Base-by-base conservation (phyloP, 1,139 yeast genomes). In the Kurtzmaniella quercitrusa region DNA sequence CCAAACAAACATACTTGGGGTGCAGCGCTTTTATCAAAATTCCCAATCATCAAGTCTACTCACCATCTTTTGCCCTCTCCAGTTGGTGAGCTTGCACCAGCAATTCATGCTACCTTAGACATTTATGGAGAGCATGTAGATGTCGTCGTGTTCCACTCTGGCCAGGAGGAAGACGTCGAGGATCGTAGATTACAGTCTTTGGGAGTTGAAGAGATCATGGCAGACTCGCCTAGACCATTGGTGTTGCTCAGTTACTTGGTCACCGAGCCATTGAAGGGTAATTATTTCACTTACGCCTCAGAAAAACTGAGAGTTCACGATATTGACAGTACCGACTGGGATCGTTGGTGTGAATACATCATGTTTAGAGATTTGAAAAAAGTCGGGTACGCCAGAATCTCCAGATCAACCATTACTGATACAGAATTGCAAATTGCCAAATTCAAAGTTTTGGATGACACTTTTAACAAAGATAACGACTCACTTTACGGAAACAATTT, bases 1-100 rank as follows among this genome's bases (percentile, higher is more conserved):
- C 97, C 98, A 45, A 88, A 89, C 61, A 86, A 91, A 63, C 98
- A 93, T 64, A 93, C 98, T 0, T 93, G 98, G 98, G 98, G 98
- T 36, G 86, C 94, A 41, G 94, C 94, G 2, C 72, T 93, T 48
- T 71, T 93, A 50, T 89, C 98, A 28, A 89, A 91, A 60, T 93
- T 91, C 76, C 98, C 98, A 22, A 93, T 93, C 49, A 55, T 93
- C 47, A 78, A 84, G 57, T 88, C 97, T 2, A 82, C 91, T 1
- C 98, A 93, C 63, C 95, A 89, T 60, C 71, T 93, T 54, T 69
- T 93, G 48, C 98, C 98, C 6, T 70, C 96, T 2, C 98, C 98
- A 2, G 96, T 88, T 23, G 98, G 98, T 33, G 98, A 93, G 68
- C 73, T 93, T 47, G 98, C 98, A 0, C 98, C 98, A 3, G 98